Base-by-base conservation (phyloP, 345 rosid species). In the Isatis tinctoria region DNA sequence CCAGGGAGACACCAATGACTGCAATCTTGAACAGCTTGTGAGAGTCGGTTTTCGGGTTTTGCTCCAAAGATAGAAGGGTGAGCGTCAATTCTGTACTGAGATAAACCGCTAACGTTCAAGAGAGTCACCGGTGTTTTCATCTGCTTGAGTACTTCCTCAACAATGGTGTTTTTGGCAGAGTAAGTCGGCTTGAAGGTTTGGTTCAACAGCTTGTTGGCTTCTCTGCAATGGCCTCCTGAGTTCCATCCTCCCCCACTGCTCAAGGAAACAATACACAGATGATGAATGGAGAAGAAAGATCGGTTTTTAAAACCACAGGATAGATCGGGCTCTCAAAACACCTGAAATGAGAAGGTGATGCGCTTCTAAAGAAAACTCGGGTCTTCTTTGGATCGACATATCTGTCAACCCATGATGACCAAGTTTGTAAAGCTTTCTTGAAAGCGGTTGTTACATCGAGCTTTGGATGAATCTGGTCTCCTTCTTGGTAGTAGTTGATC, bases 1-100 rank as follows among this genome's bases (percentile, higher is more conserved):
- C 97, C 97, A 17, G 97, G 97, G 54, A 95, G 96, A 77, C 99
- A 92, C 97, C 99, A 92, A 72, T 92, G 99, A 71, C 99, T 95
- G 81, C 99, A 95, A 75, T 95, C 97, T 73, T 90, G 88, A 68
- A 83, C 74, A 16, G 80, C 78, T 8, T 83, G 65, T 14, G 82
- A 74, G 33, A 59, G 73, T 6, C 80, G 73, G 10, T 81, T 82
- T 24, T 75, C 78, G 0, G 83, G 79, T 79, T 77, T 83, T 78
- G 75, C 74, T 30, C 98, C 96, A 3, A 78, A 87, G 3, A 76
- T 73, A 6, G 95, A 87, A 41, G 97, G 96, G 74, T 94, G 96
- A 18, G 93, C 93, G 49, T 90, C 95, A 4, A 86, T 82, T 75
- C 97, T 79, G 56, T 81, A 88, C 30, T 70, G 81, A 0, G 96